Conservation (phyloP, 495 filamentous ascomycete genomes). For the Hyphodiscus hymeniophilus region DNA sequence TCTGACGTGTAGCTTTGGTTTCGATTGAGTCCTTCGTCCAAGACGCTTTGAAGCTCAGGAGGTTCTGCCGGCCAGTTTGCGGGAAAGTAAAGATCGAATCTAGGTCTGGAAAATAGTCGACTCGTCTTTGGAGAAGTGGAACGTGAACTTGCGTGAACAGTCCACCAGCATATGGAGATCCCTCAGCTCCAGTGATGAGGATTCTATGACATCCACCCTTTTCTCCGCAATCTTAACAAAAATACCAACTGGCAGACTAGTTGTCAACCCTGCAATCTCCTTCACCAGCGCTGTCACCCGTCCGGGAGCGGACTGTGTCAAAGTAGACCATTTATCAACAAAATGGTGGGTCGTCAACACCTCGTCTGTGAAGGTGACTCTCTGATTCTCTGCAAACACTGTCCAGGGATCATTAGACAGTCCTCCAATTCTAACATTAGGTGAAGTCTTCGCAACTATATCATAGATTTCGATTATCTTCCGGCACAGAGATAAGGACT, state of each 20-base stretch:
- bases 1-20: slow-evolving; percentile 20
- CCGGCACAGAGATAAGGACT: slow-evolving; percentile 5
- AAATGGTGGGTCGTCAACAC: slow-evolving; percentile 11
- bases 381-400: slow-evolving; percentile 7
- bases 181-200: slow-evolving; percentile 46
- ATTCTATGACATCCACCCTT: slow-evolving; percentile 49
- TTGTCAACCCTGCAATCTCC: slow-evolving; percentile 41
- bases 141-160: slow-evolving; percentile 40
- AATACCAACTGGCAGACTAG: slow-evolving; percentile 48
- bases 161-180: slow-evolving; percentile 54
- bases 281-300: slow-evolving; percentile 45
- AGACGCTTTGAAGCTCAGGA: slow-evolving; percentile 42
- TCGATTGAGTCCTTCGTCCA: slow-evolving; percentile 29
- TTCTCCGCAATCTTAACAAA: slow-evolving; percentile 45
- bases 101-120: slow-evolving; percentile 6
- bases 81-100: slow-evolving; percentile 45
- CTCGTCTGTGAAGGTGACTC: slow-evolving; percentile 18
- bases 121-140: not conserved
- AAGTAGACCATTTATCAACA: not conserved
- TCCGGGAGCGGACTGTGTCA: slow-evolving; percentile 1
- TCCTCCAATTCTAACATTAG: not conserved
- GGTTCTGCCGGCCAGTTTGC: slow-evolving; percentile 39
- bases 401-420: slow-evolving; percentile 4
- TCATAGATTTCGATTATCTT: slow-evolving; percentile 12
- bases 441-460: not conserved